Conservation (phyloP, 192 early-diverging fungal genomes). For the Coemansia sp. region DNA sequence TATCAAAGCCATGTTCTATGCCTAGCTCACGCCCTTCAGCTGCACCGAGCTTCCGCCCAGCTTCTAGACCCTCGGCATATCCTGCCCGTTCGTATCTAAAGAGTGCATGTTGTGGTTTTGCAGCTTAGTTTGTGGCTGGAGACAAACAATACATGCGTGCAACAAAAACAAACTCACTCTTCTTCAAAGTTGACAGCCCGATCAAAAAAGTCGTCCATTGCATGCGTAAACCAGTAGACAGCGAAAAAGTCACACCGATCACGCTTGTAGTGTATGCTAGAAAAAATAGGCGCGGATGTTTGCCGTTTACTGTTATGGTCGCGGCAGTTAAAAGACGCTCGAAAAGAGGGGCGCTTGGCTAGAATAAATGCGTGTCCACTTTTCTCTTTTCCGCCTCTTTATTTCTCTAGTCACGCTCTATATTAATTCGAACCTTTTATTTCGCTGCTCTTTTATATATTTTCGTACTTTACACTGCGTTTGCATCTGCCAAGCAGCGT, state of each 20-base stretch:
- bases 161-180: slow-evolving; percentile 7
- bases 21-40: slow-evolving; percentile 51
- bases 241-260: too few relatives aligned
- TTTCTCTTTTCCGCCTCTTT: neutral
- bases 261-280: too few relatives aligned
- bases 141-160: neutral
- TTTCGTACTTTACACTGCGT: neutral
- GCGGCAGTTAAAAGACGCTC: too few relatives aligned
- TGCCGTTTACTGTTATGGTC: too few relatives aligned
- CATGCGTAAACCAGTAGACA: too few relatives aligned
- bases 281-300: too few relatives aligned
- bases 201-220: slow-evolving; percentile 13
- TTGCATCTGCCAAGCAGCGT: neutral
- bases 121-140: neutral
- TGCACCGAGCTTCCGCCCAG: slow-evolving; percentile 22
- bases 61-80: slow-evolving; percentile 30
- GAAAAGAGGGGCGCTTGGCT: too few relatives aligned
- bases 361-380: too few relatives aligned
- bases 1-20: slow-evolving; percentile 35
- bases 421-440: neutral
- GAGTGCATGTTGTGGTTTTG: neutral
- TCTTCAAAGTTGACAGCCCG: slow-evolving; percentile 21
- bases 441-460: neutral
- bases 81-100: slow-evolving; percentile 32
- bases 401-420: neutral